These are phyloP conservation scores for Podospora didyma DNA, from an alignment of 495 filamentous ascomycete genomes.

Conservation along the genomic window DNA sequence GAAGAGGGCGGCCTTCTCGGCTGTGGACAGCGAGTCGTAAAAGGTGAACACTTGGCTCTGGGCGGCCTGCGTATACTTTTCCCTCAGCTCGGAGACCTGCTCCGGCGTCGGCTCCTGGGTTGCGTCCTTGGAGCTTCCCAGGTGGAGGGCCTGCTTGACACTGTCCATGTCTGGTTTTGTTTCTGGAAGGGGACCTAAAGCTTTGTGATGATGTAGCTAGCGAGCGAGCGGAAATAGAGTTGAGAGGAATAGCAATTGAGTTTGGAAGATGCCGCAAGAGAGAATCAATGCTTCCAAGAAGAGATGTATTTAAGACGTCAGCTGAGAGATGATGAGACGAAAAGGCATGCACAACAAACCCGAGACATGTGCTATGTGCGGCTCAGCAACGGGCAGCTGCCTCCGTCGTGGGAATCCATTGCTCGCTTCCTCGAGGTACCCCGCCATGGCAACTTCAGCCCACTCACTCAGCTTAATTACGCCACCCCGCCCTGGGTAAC, in stretches of 20 bases:
- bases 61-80: conserved; percentile 71
- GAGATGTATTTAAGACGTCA: no score
- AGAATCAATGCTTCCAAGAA: not conserved
- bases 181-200: not conserved
- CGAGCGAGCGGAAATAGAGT: not conserved
- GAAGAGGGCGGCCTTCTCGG: conserved; percentile 76
- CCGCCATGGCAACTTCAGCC: not conserved
- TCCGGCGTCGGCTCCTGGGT: conserved; percentile 65
- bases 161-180: conserved; percentile 1
- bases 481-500: not conserved
- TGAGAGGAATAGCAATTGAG: not conserved
- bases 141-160: conserved; percentile 12
- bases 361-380: not conserved
- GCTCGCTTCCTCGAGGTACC: not conserved
- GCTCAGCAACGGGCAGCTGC: no score
- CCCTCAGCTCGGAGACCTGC: conserved; percentile 68
- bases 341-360: not conserved
- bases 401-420: not conserved
- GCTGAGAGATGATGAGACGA: not conserved
- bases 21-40: conserved; percentile 67
- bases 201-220: not conserved
- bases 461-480: not conserved
- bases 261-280: no score
- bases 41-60: conserved; percentile 93
- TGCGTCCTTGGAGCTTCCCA: conserved; percentile 27